Evolutionary conservation across 2,329 filamentous ascomycete species (phyloP).

Genomic region (Epichloe gansuensis): DNA sequence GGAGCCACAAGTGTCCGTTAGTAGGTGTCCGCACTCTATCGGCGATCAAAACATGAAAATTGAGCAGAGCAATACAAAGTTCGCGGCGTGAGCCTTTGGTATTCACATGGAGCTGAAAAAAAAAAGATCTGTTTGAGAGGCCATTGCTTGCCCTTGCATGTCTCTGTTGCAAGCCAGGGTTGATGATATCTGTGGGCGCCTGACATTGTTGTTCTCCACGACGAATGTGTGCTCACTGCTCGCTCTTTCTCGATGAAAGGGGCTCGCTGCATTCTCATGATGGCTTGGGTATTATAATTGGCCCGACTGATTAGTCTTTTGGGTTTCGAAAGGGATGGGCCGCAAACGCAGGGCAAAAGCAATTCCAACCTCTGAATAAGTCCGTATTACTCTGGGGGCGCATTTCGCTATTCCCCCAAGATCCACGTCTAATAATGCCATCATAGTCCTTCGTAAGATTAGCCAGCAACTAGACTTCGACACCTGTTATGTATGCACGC

Average conservation of each 20-base stretch:
- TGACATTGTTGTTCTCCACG: neutral
- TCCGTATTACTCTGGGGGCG: neutral
- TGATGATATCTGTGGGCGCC: neutral
- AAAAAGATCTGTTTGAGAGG: conserved; percentile 2
- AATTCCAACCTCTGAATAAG: neutral
- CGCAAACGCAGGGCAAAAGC: neutral
- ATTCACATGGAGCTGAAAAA: neutral
- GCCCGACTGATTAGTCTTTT: neutral
- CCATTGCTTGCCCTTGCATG: conserved; percentile 9
- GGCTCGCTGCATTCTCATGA: neutral
- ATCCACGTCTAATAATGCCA: neutral
- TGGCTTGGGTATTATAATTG: neutral
- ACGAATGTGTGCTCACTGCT: neutral
- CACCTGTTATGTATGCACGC: neutral
- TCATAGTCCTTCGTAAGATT: neutral
- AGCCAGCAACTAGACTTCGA: neutral
- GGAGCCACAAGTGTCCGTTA: neutral
- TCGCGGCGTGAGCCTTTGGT: conserved; percentile 3
- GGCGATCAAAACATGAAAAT: neutral
- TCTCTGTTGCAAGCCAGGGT: conserved; percentile 8
- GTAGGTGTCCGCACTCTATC: neutral
- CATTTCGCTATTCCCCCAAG: neutral
- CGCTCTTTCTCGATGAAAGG: neutral
- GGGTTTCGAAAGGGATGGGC: neutral
- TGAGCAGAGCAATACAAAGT: neutral